A percentile compares a stretch with the other conserved stretches of the same genome.
Conservation (phyloP, 2,329 filamentous ascomycete species). For the Cladophialophora bantiana region DNA sequence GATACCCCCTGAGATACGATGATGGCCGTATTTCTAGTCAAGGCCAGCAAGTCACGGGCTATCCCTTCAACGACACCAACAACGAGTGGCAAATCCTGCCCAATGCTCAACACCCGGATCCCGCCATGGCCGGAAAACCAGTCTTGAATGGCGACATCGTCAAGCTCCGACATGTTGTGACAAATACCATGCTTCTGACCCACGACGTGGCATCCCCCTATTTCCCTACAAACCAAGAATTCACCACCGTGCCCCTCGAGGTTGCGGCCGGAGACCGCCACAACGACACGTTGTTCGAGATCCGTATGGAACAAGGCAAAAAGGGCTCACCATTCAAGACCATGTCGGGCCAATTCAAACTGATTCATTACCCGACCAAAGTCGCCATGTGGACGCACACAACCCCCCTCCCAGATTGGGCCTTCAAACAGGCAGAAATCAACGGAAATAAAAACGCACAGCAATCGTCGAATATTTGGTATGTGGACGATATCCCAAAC, state of each 20-base stretch:
- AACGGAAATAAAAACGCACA: conserved; percentile 97
- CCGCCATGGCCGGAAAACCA: conserved; percentile 62
- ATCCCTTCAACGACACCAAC: conserved; percentile 98
- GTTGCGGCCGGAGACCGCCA: conserved; percentile 75
- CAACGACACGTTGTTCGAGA: conserved; percentile 92
- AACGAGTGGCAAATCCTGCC: conserved; percentile 97
- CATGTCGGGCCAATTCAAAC: conserved; percentile 90
- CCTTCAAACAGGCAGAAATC: conserved; percentile 95
- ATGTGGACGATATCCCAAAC: conserved; percentile 87
- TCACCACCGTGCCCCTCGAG: conserved; percentile 79
- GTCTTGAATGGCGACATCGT: conserved; percentile 87
- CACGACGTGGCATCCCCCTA: conserved; percentile 97
- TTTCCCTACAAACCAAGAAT: conserved; percentile 98
- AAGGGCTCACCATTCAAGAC: conserved; percentile 83
- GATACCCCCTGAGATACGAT: conserved; percentile 92
- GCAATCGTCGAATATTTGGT: conserved; percentile 92
- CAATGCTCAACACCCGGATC: conserved; percentile 58
- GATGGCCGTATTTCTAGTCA: conserved; percentile 97
- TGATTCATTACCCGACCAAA: conserved; percentile 91
- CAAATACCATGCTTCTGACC: conserved; percentile 83
- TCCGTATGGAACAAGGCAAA: conserved; percentile 88
- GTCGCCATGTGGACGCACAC: conserved; percentile 99
- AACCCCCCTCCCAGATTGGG: conserved; percentile 96
- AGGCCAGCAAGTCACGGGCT: conserved; percentile 96
- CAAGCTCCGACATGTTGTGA: conserved; percentile 84